These are phyloP conservation scores for Annulohypoxylon stygium DNA, from an alignment of 495 filamentous ascomycete genomes.

Conservation along the genomic window DNA sequence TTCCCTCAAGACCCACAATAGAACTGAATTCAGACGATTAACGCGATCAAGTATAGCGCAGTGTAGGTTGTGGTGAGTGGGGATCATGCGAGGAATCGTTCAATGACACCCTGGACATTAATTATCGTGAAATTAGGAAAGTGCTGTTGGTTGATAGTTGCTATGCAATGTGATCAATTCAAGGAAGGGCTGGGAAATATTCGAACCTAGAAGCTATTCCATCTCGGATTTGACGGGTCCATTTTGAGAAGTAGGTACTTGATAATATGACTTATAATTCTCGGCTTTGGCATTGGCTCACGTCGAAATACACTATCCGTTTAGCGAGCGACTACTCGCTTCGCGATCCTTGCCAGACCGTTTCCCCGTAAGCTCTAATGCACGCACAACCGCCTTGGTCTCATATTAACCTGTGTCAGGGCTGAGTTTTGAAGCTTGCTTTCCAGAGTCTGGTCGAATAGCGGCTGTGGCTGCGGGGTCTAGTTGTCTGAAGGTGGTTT, in stretches of 20 bases:
- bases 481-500: neutral
- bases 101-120: neutral
- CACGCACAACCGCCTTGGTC: neutral
- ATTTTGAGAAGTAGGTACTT: neutral
- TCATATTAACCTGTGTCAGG: neutral
- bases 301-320: neutral
- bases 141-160: too few relatives aligned
- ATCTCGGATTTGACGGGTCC: neutral
- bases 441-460: neutral
- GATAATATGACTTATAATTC: neutral
- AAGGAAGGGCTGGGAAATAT: neutral
- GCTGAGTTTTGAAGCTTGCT: conserved; percentile 4
- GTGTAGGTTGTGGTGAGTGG: neutral
- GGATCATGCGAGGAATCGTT: neutral
- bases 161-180: neutral
- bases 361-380: conserved; percentile 6
- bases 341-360: neutral
- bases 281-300: neutral
- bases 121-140: too few relatives aligned
- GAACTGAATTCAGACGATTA: too few relatives aligned
- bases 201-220: neutral
- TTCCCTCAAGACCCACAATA: too few relatives aligned
- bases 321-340: neutral
- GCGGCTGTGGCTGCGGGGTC: conserved; percentile 7
- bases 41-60: too few relatives aligned